phyloP scores from a whole-genome alignment of 257 asterid species.

The Ligustrum vulgare region DNA sequence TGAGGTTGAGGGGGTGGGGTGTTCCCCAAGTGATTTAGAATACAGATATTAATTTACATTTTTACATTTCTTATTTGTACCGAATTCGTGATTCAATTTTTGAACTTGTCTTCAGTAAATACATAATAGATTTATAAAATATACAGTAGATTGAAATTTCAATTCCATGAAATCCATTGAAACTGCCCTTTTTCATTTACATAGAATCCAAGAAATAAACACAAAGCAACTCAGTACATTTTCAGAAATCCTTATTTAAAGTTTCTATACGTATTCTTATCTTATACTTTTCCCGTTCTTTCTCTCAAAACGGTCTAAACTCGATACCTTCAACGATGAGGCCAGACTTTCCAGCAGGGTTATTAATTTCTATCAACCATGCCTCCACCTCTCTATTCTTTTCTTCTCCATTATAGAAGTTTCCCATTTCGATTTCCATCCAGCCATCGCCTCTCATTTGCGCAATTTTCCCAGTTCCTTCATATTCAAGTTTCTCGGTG shows the following conservation, averaged over 20 bases:
- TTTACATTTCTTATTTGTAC: neutral
- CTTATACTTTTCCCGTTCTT: neutral
- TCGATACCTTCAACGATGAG: constrained; percentile 62
- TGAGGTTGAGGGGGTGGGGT: neutral
- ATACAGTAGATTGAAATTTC: neutral
- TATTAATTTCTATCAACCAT: constrained; percentile 47
- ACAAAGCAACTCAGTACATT: too few species aligned
- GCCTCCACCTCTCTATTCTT: constrained; percentile 52
- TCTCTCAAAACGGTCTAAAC: constrained; percentile 43
- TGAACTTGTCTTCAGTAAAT: neutral
- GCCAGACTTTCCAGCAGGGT: constrained; percentile 41
- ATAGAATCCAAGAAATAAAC: neutral
- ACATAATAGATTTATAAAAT: neutral
- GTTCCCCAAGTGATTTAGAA: neutral
- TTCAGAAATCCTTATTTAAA: neutral
- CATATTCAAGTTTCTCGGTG: constrained; percentile 11
- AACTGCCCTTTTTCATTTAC: neutral
- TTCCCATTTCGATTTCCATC: constrained; percentile 63
- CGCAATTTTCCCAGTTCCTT: constrained; percentile 43
- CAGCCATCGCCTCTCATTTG: constrained; percentile 53
- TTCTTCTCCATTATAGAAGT: constrained; percentile 31
- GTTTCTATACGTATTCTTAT: neutral
- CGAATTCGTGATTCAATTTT: neutral
- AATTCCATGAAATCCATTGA: neutral
- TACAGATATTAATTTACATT: neutral